Conservation (phyloP, 2,329 filamentous ascomycete genomes). For the Diaporthe sp. region DNA sequence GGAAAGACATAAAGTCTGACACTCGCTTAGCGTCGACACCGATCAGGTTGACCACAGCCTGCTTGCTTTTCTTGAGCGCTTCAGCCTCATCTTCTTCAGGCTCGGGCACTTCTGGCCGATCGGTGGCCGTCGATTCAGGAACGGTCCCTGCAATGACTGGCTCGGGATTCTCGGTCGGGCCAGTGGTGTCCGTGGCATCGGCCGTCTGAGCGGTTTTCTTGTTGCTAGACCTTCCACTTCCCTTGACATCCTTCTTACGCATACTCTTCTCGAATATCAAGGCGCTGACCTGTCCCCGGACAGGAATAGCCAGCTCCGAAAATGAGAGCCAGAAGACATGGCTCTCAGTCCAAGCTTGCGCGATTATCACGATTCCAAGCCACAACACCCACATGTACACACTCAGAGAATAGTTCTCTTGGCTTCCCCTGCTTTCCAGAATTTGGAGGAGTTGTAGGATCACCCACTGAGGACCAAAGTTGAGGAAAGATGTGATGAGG, state of each 20-base stretch:
- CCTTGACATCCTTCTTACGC: conserved; percentile 82
- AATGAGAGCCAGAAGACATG: conserved; percentile 77
- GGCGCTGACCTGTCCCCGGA: conserved; percentile 77
- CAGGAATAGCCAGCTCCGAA: conserved; percentile 72
- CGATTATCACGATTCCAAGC: conserved; percentile 71
- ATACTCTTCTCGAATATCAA: conserved; percentile 83
- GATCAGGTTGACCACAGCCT: conserved; percentile 82
- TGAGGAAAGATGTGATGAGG: conserved; percentile 66
- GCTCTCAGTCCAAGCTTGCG: conserved; percentile 71
- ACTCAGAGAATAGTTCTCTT: conserved; percentile 60
- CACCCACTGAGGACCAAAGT: conserved; percentile 78
- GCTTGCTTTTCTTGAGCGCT: conserved; percentile 65
- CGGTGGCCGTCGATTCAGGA: conserved; percentile 46
- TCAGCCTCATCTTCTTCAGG: conserved; percentile 61
- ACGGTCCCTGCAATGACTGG: conserved; percentile 45
- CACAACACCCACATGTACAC: conserved; percentile 78
- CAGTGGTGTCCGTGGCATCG: too few species aligned
- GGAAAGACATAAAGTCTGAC: conserved; percentile 75
- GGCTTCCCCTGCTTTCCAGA: conserved; percentile 68
- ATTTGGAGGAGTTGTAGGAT: conserved; percentile 74
- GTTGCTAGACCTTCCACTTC: conserved; percentile 62
- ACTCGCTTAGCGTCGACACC: conserved; percentile 81
- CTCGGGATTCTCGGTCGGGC: conserved; percentile 48
- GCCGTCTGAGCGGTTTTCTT: conserved; percentile 48
- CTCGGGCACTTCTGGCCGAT: conserved; percentile 51